Conservation (phyloP, 2,329 filamentous ascomycete genomes). For the Reticulascus tulasneorum region DNA sequence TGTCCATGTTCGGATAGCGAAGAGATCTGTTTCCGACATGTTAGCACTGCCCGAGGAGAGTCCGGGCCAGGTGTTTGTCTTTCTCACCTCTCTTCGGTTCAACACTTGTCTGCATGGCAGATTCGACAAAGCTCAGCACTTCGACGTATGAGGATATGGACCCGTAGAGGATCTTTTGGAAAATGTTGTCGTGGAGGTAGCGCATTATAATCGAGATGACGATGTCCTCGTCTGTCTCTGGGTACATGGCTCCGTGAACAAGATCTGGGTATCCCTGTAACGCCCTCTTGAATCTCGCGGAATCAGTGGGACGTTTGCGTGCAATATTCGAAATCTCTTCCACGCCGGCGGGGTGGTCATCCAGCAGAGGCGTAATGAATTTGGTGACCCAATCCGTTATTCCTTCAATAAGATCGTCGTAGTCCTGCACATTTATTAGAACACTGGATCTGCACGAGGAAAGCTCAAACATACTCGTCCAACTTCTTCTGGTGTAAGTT, state of each 20-base stretch:
- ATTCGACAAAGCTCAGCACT: slow-evolving; percentile 28
- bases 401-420: slow-evolving; percentile 27
- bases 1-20: slow-evolving; percentile 31
- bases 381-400: slow-evolving; percentile 32
- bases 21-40: slow-evolving; percentile 23
- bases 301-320: slow-evolving; percentile 20
- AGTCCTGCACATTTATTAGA: slow-evolving; percentile 25
- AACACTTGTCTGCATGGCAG: slow-evolving; percentile 27
- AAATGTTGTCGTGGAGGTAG: slow-evolving; percentile 30
- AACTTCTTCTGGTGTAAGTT: slow-evolving; percentile 32
- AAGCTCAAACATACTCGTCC: slow-evolving; percentile 23
- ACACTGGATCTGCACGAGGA: neutral
- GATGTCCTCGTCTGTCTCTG: slow-evolving; percentile 34
- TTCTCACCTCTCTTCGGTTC: slow-evolving; percentile 32
- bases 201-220: slow-evolving; percentile 30
- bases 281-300: slow-evolving; percentile 19
- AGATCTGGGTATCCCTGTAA: slow-evolving; percentile 27
- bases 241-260: slow-evolving; percentile 24
- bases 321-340: slow-evolving; percentile 17
- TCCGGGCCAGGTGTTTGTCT: neutral
- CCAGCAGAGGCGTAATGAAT: slow-evolving; percentile 26
- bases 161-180: slow-evolving; percentile 28
- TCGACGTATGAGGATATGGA: slow-evolving; percentile 18
- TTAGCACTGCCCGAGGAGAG: neutral
- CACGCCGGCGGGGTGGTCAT: slow-evolving; percentile 20